These are phyloP conservation scores for Penicillium lividum DNA, from an alignment of 495 filamentous ascomycete species.

Conservation along the genomic window DNA sequence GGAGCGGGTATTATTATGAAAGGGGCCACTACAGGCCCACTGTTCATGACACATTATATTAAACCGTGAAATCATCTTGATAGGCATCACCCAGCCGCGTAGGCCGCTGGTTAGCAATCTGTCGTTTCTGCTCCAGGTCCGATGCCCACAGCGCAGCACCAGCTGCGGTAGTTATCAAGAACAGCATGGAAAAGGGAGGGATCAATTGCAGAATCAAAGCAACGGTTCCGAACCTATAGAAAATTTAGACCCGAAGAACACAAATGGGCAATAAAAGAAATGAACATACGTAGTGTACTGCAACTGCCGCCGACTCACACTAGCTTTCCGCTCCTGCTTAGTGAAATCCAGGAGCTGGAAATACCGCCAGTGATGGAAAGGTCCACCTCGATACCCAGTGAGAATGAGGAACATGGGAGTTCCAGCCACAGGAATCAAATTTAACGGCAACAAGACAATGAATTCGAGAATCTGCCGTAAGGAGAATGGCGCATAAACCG, in stretches of 20 bases:
- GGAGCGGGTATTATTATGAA: too few species aligned
- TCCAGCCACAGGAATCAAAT: conserved; percentile 64
- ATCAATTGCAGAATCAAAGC: conserved; percentile 62
- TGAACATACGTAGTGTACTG: conserved; percentile 63
- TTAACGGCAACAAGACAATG: conserved; percentile 65
- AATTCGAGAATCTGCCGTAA: conserved; percentile 77
- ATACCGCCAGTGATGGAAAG: conserved; percentile 68
- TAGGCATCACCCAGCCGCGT: conserved; percentile 33
- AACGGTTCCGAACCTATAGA: conserved; percentile 58
- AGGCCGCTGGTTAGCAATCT: conserved; percentile 27
- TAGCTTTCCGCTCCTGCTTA: conserved; percentile 58
- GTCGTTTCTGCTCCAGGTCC: conserved; percentile 54
- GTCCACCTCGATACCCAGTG: conserved; percentile 64
- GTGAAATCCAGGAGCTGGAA: conserved; percentile 59
- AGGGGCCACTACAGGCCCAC: neutral
- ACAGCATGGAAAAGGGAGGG: conserved; percentile 65
- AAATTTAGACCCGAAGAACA: conserved; percentile 4
- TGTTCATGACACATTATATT: conserved; percentile 3
- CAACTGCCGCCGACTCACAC: conserved; percentile 50
- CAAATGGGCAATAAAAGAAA: neutral
- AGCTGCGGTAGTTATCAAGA: conserved; percentile 64
- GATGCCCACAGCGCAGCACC: conserved; percentile 65
- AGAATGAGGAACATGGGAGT: conserved; percentile 63
- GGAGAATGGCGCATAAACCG: conserved; percentile 67
- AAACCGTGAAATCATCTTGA: conserved; percentile 27